These are phyloP conservation scores for Xylaria sp. DNA, from an alignment of 2,329 filamentous ascomycete species.

Conservation along the genomic window DNA sequence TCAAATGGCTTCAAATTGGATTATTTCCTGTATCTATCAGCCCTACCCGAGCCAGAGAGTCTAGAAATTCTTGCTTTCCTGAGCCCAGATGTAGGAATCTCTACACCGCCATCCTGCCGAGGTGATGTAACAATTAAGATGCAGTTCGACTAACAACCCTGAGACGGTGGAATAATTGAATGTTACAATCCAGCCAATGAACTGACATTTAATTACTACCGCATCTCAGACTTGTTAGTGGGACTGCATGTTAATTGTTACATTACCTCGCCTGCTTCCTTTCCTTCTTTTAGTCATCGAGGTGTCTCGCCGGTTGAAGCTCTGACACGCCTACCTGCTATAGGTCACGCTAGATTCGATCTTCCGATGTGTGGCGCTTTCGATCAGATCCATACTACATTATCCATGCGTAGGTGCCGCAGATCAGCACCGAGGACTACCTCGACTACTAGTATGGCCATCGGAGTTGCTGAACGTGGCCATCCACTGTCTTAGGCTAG, in stretches of 20 bases:
- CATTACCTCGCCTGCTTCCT: too few species aligned
- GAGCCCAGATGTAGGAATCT: background rate
- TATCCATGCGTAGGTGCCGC: too few species aligned
- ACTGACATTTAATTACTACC: too few species aligned
- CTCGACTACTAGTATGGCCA: background rate
- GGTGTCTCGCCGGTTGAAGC: background rate
- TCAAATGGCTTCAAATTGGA: background rate
- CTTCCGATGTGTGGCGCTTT: too few species aligned
- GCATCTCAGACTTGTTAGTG: too few species aligned
- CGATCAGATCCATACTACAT: too few species aligned
- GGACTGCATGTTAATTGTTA: too few species aligned
- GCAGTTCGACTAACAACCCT: too few species aligned
- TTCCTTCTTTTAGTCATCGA: background rate
- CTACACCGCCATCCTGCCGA: constrained; percentile 6
- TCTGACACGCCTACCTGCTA: background rate
- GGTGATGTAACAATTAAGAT: too few species aligned
- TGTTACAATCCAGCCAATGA: too few species aligned
- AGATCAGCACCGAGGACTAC: background rate
- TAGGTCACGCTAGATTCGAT: too few species aligned
- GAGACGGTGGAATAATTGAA: too few species aligned
- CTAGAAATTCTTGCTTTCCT: background rate
- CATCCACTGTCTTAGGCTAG: background rate
- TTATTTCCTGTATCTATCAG: background rate
- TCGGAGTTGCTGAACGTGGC: background rate
- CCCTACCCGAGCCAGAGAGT: background rate